Evolutionary conservation across 2,329 filamentous ascomycete species (phyloP).

Genomic region (Tolypocladium inflatum): DNA sequence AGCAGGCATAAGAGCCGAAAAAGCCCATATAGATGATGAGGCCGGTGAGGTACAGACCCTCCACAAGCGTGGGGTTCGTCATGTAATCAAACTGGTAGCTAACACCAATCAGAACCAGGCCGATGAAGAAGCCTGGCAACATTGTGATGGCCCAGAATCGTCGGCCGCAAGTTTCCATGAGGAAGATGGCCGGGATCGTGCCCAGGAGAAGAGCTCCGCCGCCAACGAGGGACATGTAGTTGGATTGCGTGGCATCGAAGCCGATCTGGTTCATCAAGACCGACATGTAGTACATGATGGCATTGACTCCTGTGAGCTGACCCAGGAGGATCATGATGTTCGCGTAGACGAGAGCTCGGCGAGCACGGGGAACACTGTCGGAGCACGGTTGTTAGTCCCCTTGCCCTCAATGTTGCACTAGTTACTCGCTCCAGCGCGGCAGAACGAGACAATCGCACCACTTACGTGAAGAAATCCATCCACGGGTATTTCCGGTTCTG

Average conservation of each 20-base stretch:
- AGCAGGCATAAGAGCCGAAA: slow-evolving; percentile 55
- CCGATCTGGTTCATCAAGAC: slow-evolving; percentile 59
- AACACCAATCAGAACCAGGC: slow-evolving; percentile 55
- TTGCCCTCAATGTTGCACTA: neutral
- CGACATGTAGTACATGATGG: slow-evolving; percentile 65
- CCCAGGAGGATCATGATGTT: slow-evolving; percentile 63
- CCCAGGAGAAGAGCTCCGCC: slow-evolving; percentile 58
- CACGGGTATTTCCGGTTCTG: slow-evolving; percentile 52
- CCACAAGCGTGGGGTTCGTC: slow-evolving; percentile 25
- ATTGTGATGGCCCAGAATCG: slow-evolving; percentile 68
- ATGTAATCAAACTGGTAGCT: slow-evolving; percentile 47
- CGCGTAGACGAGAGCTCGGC: slow-evolving; percentile 56
- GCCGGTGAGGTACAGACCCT: slow-evolving; percentile 58
- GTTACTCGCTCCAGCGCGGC: neutral
- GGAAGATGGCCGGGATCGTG: slow-evolving; percentile 57
- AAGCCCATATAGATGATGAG: slow-evolving; percentile 60
- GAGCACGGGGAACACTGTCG: slow-evolving; percentile 46
- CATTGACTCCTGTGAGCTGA: slow-evolving; percentile 62
- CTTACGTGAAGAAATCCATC: slow-evolving; percentile 61
- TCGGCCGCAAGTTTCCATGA: slow-evolving; percentile 64
- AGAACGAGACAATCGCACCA: neutral
- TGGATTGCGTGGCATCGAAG: slow-evolving; percentile 50
- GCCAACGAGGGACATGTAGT: slow-evolving; percentile 68
- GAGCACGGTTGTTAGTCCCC: neutral
- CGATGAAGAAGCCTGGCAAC: slow-evolving; percentile 63